Conservation (phyloP, 768 basidiomycete species). For the Leucosporidium creatinivorum region DNA sequence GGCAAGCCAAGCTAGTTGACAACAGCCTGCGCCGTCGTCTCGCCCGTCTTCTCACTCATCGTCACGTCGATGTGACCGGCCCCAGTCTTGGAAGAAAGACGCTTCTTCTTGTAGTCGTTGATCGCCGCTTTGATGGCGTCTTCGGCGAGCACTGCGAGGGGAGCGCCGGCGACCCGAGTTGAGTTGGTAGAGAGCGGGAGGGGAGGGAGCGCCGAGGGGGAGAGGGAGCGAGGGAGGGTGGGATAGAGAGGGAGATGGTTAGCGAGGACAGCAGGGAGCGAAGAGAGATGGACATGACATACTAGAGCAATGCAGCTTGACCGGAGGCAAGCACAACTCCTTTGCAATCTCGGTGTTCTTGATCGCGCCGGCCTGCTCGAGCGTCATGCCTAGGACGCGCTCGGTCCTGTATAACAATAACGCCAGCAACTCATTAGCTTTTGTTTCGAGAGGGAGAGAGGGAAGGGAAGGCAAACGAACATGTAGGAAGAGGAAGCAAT, state of each 20-base stretch:
- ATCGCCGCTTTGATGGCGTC: conserved; percentile 98
- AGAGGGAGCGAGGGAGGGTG: neutral
- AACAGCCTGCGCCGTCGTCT: no score
- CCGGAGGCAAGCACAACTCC: conserved; percentile 51
- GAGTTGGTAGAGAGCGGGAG: neutral
- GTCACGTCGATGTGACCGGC: no score
- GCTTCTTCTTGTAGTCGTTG: conserved; percentile 83
- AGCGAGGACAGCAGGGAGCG: neutral
- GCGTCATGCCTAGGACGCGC: conserved; percentile 67
- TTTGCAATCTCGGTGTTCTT: conserved; percentile 99
- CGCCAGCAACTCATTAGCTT: no score
- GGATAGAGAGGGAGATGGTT: neutral
- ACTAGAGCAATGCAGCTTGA: conserved; percentile 59
- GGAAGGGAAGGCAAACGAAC: conserved; percentile 35
- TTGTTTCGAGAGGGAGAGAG: no score
- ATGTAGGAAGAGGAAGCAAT: conserved; percentile 97
- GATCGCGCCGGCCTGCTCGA: conserved; percentile 85
- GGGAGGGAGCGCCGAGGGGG: neutral
- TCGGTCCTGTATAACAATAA: conserved; percentile 52
- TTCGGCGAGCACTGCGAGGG: conserved; percentile 69
- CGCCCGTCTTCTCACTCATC: no score
- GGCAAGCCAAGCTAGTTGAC: no score
- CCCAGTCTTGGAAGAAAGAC: no score
- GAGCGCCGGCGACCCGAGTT: neutral
- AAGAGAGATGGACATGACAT: conserved; percentile 38